Base-by-base conservation (phyloP, 805 yeast genomes). In the Barnettozyma botsteinii region DNA sequence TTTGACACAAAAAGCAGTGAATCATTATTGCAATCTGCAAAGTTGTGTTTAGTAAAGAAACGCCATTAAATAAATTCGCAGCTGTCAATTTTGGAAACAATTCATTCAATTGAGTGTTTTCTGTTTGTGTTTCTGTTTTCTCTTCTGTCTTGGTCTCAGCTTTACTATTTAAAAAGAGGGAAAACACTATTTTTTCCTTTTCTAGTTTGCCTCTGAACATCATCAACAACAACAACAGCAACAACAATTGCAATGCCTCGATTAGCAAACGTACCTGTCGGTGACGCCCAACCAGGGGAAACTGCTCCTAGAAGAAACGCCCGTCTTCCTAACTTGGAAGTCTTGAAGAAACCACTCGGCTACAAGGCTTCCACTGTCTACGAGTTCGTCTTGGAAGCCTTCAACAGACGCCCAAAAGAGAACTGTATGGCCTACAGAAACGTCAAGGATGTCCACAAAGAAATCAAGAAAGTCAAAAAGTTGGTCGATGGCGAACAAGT, bases 391-490 rank as follows among this genome's bases (percentile, higher is more conserved):
- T 60, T 69, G 38, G 89, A 81, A 60, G 74, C 81, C 49, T 77
- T 78, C 36, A 64, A 66, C 38, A 69, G 70, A 53, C 73, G 77
- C 54, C 81, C 81, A 31, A 57, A 63, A 43, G 64, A 70, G 37
- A 64, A 65, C 5, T 77, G 78, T 27, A 73, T 85, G 71, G 96
- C 85, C 35, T 81, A 84, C 77, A 81, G 98, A 69, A 78, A 81
- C 43, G 65, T 84, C 44, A 52, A 73, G 35, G 91, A 87, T 40
- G 60, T 85, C 38, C 91, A 87, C 63, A 74, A 66, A 40, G 97
- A 93, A 60, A 72, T 67, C 37, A 88, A 85, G 64, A 70, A 67
- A 55, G 73, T 93, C 43, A 78, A 76, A 46, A 89, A 87, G 67
- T 57, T 75, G 37, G 67, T 93, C 35, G 84, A 89, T 52, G 98